phyloP scores from a whole-genome alignment of 352 stramenopile genomes.

The Phytophthora sansomeana region DNA sequence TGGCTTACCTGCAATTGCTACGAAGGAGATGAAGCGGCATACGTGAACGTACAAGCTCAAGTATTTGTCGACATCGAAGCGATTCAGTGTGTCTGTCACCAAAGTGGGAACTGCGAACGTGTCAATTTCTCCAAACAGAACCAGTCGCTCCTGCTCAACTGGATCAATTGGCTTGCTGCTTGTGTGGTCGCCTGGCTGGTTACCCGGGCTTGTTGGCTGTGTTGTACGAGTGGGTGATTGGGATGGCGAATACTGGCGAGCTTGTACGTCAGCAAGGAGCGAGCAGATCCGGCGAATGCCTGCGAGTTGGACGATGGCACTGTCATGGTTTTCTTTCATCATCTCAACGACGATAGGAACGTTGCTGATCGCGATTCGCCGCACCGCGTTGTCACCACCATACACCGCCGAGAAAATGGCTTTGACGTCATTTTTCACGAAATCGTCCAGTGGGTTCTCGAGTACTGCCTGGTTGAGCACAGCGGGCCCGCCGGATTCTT shows the following conservation, averaged over 20 bases:
- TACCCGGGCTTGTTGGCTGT: constrained; percentile 9
- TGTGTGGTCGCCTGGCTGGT: constrained; percentile 9
- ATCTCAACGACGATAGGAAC: constrained; percentile 66
- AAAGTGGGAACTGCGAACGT: constrained; percentile 47
- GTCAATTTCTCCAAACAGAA: constrained; percentile 57
- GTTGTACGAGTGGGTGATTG: constrained; percentile 15
- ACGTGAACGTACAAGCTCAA: constrained; percentile 66
- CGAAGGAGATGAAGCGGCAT: constrained; percentile 69
- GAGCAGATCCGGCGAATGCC: constrained; percentile 59
- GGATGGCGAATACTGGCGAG: constrained; percentile 32
- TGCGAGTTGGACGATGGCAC: constrained; percentile 68
- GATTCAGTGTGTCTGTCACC: constrained; percentile 48
- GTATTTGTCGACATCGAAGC: constrained; percentile 67
- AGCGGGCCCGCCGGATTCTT: constrained; percentile 46
- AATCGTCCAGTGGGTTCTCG: constrained; percentile 73
- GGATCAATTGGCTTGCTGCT: constrained; percentile 7
- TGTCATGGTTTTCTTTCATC: constrained; percentile 68
- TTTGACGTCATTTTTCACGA: constrained; percentile 79
- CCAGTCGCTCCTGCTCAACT: constrained; percentile 23
- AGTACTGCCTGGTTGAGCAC: constrained; percentile 64
- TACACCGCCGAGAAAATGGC: constrained; percentile 77
- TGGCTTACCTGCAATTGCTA: constrained; percentile 54
- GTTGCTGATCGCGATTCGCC: constrained; percentile 64
- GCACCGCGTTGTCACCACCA: constrained; percentile 73
- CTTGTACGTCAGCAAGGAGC: constrained; percentile 47